A percentile compares a stretch with the other conserved stretches of the same genome.
phyloP scores from a whole-genome alignment of 495 filamentous ascomycete species.

The Hypoxylon rickii region DNA sequence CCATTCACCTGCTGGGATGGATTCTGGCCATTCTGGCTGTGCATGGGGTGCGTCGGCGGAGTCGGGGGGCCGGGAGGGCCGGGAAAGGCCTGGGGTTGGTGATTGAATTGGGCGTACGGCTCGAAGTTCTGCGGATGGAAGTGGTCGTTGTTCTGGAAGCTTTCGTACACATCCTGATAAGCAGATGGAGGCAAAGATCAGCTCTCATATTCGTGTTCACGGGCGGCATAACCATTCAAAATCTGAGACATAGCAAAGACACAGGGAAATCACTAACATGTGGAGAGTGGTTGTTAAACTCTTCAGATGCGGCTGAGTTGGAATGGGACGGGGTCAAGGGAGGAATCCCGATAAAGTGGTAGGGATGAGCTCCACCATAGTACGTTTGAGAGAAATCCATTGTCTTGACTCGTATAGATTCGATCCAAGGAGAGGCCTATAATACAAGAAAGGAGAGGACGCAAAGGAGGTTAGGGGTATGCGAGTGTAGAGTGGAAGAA shows the following conservation, averaged over 20 bases:
- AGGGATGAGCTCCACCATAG: slow-evolving; percentile 55
- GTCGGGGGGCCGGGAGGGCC: slow-evolving; percentile 53
- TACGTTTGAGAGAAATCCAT: slow-evolving; percentile 54
- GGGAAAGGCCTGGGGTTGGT: slow-evolving; percentile 43
- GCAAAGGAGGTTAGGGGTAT: slow-evolving; percentile 8
- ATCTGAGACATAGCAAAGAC: slow-evolving; percentile 26
- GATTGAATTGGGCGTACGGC: slow-evolving; percentile 46
- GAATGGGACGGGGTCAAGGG: slow-evolving; percentile 58
- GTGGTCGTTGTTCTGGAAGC: slow-evolving; percentile 49
- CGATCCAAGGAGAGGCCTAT: slow-evolving; percentile 10
- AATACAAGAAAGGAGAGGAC: slow-evolving; percentile 4
- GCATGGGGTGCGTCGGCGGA: slow-evolving; percentile 41
- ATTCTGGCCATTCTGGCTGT: slow-evolving; percentile 29
- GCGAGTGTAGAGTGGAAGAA: slow-evolving; percentile 20
- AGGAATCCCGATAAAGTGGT: slow-evolving; percentile 59
- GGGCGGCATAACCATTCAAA: slow-evolving; percentile 4
- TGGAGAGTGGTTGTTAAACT: slow-evolving; percentile 58
- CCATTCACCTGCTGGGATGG: slow-evolving; percentile 40
- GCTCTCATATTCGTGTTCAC: slow-evolving; percentile 18
- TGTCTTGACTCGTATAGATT: slow-evolving; percentile 13
- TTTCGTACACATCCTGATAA: slow-evolving; percentile 53
- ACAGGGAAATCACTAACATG: slow-evolving; percentile 50
- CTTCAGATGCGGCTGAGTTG: slow-evolving; percentile 56
- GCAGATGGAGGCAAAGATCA: slow-evolving; percentile 36
- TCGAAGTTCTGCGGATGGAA: slow-evolving; percentile 52